These are phyloP conservation scores for Penicillium maclennaniae DNA, from an alignment of 495 filamentous ascomycete species.

Conservation along the genomic window DNA sequence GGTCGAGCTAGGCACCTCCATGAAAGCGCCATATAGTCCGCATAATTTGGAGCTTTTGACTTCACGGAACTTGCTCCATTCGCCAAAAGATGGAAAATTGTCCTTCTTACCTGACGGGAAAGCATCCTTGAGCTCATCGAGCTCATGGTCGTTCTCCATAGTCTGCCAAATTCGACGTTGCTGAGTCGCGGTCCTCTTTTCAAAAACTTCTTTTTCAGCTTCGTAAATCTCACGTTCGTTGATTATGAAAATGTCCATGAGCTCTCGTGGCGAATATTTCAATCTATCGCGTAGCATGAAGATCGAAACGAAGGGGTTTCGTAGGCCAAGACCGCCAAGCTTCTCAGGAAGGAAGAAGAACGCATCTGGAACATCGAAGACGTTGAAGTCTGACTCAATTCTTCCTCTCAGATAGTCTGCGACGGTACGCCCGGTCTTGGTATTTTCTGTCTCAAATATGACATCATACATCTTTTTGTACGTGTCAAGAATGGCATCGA, in stretches of 20 bases:
- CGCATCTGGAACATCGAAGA: constrained; percentile 53
- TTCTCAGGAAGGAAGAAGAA: constrained; percentile 53
- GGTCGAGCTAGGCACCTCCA: neutral
- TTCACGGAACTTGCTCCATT: constrained; percentile 45
- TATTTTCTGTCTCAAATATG: constrained; percentile 35
- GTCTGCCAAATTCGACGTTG: neutral
- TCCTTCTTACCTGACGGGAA: constrained; percentile 12
- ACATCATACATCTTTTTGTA: constrained; percentile 51
- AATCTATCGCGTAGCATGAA: constrained; percentile 36
- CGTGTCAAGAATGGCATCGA: constrained; percentile 52
- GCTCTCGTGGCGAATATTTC: constrained; percentile 25
- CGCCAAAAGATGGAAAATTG: constrained; percentile 46
- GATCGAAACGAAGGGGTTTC: constrained; percentile 50
- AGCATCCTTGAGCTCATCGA: neutral
- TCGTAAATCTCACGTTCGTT: constrained; percentile 21
- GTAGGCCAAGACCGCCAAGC: constrained; percentile 53
- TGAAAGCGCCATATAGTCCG: neutral
- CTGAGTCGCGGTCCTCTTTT: neutral
- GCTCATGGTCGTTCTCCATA: neutral
- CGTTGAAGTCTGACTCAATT: constrained; percentile 47
- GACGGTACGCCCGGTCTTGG: constrained; percentile 33
- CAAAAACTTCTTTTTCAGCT: neutral
- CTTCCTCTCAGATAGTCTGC: constrained; percentile 47
- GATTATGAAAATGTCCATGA: constrained; percentile 33
- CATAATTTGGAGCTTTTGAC: constrained; percentile 18